Base-by-base conservation (phyloP, 805 yeast species). In the Suhomyces vadensis region DNA sequence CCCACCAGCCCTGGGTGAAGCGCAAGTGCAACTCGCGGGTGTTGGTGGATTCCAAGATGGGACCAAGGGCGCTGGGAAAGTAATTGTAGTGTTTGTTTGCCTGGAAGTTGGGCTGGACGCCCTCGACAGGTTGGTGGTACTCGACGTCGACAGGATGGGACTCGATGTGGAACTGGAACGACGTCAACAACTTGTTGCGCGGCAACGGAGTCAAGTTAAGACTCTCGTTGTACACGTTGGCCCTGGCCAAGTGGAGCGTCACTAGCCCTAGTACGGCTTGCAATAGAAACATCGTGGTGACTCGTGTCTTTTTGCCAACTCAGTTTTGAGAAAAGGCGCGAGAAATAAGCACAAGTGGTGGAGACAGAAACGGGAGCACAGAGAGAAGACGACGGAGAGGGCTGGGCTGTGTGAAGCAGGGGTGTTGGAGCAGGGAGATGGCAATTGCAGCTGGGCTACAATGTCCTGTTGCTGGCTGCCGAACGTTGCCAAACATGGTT, bases 1-100 rank as follows among this genome's bases (percentile, higher is more conserved):
- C 96, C 92, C 97, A 94, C 82, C 90, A 86, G 0, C 99, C 99
- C 63, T 88, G 95, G 1, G 95, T 79, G 59, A 94, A 94, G 43
- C 97, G 69, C 47, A 94, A 67, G 61, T 88, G 96, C 36, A 94
- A 69, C 55, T 87, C 91, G 43, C 86, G 73, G 0, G 95, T 77
- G 46, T 77, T 73, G 2, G 95, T 78, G 9, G 75, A 64, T 33
- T 78, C 80, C 10, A 94, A 58, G 2, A 92, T 74, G 22, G 95
- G 94, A 3, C 89, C 92, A 6, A 94, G 67, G 1, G 89, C 72
- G 47, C 86, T 79, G 0, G 99, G 97, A 55, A 94, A 91, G 13
- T 78, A 75, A 4, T 78, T 78, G 57, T 82, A 84, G 55, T 84
- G 87, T 14, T 31, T 14, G 13, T 19, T 25, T 8, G 19, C 38